Evolutionary conservation across 768 basidiomycete species (phyloP).

Genomic region (Phaeotremella skinneri): DNA sequence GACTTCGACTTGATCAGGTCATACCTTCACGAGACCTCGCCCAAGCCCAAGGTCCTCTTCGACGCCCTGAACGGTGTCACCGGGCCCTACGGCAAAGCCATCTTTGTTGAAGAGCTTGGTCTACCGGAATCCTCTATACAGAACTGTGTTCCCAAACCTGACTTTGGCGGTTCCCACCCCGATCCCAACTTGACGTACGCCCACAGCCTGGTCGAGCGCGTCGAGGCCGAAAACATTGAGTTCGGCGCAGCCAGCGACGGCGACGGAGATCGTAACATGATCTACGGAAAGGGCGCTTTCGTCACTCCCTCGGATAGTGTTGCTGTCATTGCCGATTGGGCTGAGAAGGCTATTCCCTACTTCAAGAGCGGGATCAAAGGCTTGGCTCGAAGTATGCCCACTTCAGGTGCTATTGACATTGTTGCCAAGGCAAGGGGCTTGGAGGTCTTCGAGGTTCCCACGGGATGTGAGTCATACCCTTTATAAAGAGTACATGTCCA

Average conservation of each 20-base stretch:
- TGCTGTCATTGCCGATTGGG: slow-evolving; percentile 98
- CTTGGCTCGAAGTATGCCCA: slow-evolving; percentile 95
- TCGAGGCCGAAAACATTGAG: slow-evolving; percentile 77
- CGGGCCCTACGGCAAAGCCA: slow-evolving; percentile 87
- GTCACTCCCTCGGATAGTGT: slow-evolving; percentile 97
- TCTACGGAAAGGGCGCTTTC: slow-evolving; percentile 96
- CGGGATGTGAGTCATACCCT: slow-evolving; percentile 58
- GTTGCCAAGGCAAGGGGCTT: slow-evolving; percentile 91
- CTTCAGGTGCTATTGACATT: slow-evolving; percentile 90
- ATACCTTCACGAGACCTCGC: slow-evolving; percentile 70
- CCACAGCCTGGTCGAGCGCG: slow-evolving; percentile 84
- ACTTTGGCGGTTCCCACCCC: slow-evolving; percentile 97
- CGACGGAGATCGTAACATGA: slow-evolving; percentile 99
- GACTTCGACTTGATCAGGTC: slow-evolving; percentile 87
- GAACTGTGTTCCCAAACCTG: slow-evolving; percentile 85
- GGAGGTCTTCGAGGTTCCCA: slow-evolving; percentile 94
- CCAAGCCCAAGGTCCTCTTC: slow-evolving; percentile 72
- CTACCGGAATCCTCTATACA: slow-evolving; percentile 78
- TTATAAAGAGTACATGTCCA: not conserved
- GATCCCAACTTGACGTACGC: slow-evolving; percentile 99
- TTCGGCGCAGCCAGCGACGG: slow-evolving; percentile 98
- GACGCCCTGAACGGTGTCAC: slow-evolving; percentile 96
- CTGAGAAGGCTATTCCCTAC: slow-evolving; percentile 54
- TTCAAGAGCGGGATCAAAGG: slow-evolving; percentile 84
- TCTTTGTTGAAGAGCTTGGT: slow-evolving; percentile 78